A percentile compares a stretch with the other conserved stretches of the same genome.
Evolutionary conservation across 352 stramenopile genomes (phyloP).

Genomic region (Phytophthora meadii): DNA sequence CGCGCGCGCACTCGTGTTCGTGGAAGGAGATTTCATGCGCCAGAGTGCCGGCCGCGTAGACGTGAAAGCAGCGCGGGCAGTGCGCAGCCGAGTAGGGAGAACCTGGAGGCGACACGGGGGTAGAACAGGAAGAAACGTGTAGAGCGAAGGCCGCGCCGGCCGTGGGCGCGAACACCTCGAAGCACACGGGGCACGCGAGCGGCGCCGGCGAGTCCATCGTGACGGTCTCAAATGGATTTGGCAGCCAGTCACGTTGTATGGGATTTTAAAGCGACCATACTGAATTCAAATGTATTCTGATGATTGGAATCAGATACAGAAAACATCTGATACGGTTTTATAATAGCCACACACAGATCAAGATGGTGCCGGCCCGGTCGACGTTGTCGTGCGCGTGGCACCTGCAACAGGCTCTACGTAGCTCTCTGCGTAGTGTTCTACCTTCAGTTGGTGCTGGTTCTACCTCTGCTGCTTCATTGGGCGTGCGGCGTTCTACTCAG

Average conservation of each 20-base stretch:
- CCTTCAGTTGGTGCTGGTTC: constrained; percentile 33
- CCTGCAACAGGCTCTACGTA: constrained; percentile 55
- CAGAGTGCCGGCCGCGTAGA: constrained; percentile 56
- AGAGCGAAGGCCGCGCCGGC: constrained; percentile 51
- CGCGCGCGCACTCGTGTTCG: constrained; percentile 76
- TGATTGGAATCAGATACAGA: no score
- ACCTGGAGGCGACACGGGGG: constrained; percentile 6
- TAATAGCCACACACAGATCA: no score
- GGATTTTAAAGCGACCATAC: no score
- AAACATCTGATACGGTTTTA: no score
- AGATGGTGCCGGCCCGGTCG: constrained; percentile 22
- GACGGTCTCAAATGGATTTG: neutral
- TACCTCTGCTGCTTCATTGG: constrained; percentile 39
- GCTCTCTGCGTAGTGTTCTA: constrained; percentile 43
- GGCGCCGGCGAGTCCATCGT: constrained; percentile 28
- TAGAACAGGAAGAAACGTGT: constrained; percentile 57
- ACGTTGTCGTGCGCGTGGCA: constrained; percentile 59
- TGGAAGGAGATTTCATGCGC: constrained; percentile 78
- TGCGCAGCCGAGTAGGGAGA: constrained; percentile 28
- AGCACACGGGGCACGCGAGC: constrained; percentile 61
- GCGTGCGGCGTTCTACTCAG: constrained; percentile 74
- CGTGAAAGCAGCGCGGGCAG: constrained; percentile 69
- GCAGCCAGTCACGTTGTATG: no score
- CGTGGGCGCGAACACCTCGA: constrained; percentile 32
- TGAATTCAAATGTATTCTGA: no score